Base-by-base conservation (phyloP, 2,329 filamentous ascomycete species). In the Cytospora piceicola region DNA sequence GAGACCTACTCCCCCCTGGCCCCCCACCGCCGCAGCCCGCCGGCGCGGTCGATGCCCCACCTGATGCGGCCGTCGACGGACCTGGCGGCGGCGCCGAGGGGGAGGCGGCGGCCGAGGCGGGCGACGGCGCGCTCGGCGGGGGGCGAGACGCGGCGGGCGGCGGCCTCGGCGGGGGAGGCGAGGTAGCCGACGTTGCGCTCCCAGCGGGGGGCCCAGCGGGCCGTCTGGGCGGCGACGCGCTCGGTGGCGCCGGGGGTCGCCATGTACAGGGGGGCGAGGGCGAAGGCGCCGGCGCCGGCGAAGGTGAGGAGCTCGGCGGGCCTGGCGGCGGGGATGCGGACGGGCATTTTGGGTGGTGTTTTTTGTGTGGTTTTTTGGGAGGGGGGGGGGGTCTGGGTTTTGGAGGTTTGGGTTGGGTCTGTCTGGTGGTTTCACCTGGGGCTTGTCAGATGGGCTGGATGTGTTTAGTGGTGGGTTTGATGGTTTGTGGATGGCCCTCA, bases 131-230 rank as follows among this genome's bases (percentile, higher is more conserved):
- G 77, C 61, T 80, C 74, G 61, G 84, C 72, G 24, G 79, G 81
- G 1, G 82, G 83, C 72, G 84, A 78, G 61, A 84, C 77, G 61
- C 81, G 79, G 69, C 82, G 81, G 51, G 83, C 78, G 59, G 80
- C 76, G 24, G 77, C 76, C 74, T 82, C 79, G 32, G 80, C 79
- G 20, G 81, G 80, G n/a, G 77, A 75, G 11, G 78, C 76, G 73
- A 87, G 82, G 77, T 82, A 83, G 68, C 77, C 81, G 72, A 87
- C 81, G 75, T 85, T 86, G 61, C 80, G 78, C 75, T 87, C 84
- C 85, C 85, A 88, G 64, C 83, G 81, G 22, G 84, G 84, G 4
- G 85, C 85, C 85, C 85, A 87, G 71, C 82, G 81, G 66, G 79
- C 77, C 4, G 85, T 87, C 74, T 86, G 83, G 29, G 76, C 75